These are phyloP conservation scores for Alternaria infectoria DNA, from an alignment of 2,329 filamentous ascomycete genomes.

Conservation along the genomic window DNA sequence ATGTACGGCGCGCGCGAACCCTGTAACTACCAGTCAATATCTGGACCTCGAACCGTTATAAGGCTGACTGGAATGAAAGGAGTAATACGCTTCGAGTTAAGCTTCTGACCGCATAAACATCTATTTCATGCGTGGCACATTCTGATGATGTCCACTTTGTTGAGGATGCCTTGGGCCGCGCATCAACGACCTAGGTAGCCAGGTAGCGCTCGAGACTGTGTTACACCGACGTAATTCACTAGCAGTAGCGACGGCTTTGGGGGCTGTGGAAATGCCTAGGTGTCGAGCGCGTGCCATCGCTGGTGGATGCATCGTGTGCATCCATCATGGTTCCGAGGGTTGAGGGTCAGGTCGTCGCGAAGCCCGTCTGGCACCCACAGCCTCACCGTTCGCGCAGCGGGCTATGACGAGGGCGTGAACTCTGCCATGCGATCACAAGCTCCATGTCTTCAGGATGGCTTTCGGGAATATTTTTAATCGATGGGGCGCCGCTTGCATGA, in stretches of 20 bases:
- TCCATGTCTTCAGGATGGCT: neutral
- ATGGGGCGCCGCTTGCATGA: slow-evolving; percentile 9
- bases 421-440: neutral
- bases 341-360: neutral
- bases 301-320: neutral
- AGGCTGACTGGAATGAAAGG: slow-evolving; percentile 39
- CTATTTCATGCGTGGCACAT: slow-evolving; percentile 19
- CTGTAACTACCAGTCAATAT: slow-evolving; percentile 39
- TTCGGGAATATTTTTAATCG: neutral
- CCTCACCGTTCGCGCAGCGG: slow-evolving; percentile 4
- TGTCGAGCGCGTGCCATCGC: neutral
- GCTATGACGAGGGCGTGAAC: slow-evolving; percentile 5
- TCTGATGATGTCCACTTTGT: slow-evolving; percentile 7
- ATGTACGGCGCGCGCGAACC: slow-evolving; percentile 26
- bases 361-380: neutral
- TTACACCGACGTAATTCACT: neutral
- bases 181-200: slow-evolving; percentile 9
- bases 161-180: slow-evolving; percentile 17
- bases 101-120: slow-evolving; percentile 18
- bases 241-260: neutral
- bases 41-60: slow-evolving; percentile 23
- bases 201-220: neutral
- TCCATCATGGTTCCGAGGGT: neutral
- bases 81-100: slow-evolving; percentile 19
- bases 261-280: neutral